phyloP scores from a whole-genome alignment of 2,329 filamentous ascomycete genomes.

The Pseudodiploospora longispora region DNA sequence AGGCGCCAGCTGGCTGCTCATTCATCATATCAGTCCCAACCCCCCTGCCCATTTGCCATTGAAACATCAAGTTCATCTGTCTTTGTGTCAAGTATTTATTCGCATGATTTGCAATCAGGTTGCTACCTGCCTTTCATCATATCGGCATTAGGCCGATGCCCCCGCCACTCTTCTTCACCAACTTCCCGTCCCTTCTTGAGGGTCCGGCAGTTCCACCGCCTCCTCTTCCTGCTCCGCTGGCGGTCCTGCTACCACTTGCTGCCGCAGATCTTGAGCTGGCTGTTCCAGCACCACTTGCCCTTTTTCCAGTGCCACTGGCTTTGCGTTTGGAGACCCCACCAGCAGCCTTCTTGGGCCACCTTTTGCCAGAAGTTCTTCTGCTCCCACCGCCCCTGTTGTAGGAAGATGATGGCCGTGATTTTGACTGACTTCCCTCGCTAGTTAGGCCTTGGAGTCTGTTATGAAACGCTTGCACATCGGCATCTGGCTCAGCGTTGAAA shows the following conservation, averaged over 20 bases:
- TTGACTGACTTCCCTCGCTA: constrained; percentile 17
- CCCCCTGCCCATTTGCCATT: too few relatives aligned
- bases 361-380: constrained; percentile 22
- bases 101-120: too few relatives aligned
- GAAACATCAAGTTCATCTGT: too few relatives aligned
- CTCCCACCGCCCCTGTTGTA: constrained; percentile 18
- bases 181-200: constrained; percentile 20
- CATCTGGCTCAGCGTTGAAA: constrained; percentile 26
- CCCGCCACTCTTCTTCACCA: constrained; percentile 25
- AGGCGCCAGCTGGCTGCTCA: too few relatives aligned
- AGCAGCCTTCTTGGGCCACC: constrained; percentile 19
- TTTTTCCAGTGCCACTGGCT: constrained; percentile 18
- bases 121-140: constrained; percentile 12
- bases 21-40: too few relatives aligned
- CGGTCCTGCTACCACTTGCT: constrained; percentile 13
- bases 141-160: constrained; percentile 32
- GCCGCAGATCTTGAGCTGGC: neutral
- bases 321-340: constrained; percentile 24
- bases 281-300: constrained; percentile 21
- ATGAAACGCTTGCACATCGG: constrained; percentile 28
- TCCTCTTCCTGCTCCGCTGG: constrained; percentile 9
- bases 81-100: too few relatives aligned
- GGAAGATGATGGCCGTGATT: constrained; percentile 16
- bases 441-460: constrained; percentile 21
- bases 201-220: constrained; percentile 14